Conservation (phyloP, 495 filamentous ascomycete genomes). For the Rhypophila decipiens region DNA sequence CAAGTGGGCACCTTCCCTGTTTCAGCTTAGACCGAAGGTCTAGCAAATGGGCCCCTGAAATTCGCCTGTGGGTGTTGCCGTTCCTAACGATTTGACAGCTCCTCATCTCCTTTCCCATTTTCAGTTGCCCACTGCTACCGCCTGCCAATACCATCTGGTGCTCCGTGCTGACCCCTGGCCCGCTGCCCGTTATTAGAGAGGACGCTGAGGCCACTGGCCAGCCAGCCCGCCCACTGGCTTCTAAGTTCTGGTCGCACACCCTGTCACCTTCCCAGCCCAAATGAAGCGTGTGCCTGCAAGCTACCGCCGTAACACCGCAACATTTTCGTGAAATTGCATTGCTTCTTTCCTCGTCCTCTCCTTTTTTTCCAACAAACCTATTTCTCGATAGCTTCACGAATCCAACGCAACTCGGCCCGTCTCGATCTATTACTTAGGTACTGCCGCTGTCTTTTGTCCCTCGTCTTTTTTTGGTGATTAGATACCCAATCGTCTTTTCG, state of each 20-base stretch:
- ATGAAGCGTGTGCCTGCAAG: constrained; percentile 4
- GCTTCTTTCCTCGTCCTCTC: constrained; percentile 29
- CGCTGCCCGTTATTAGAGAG: too few species aligned
- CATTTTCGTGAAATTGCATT: constrained; percentile 36
- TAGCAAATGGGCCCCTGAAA: constrained; percentile 22
- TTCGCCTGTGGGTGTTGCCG: constrained; percentile 13
- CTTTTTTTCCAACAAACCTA: constrained; percentile 17
- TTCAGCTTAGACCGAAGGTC: constrained; percentile 11
- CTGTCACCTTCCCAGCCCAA: constrained; percentile 1
- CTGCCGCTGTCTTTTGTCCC: constrained; percentile 2
- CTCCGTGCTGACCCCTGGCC: constrained; percentile 17
- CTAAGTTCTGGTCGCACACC: not conserved
- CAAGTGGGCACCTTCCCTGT: constrained; percentile 7
- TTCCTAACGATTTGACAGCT: constrained; percentile 13
- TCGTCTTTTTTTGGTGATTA: constrained; percentile 18
- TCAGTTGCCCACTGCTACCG: too few species aligned
- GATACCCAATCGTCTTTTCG: constrained; percentile 21
- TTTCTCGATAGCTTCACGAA: constrained; percentile 15
- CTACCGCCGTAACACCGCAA: constrained; percentile 26
- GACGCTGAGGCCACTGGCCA: not conserved
- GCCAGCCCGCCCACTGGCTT: not conserved
- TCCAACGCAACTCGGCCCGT: constrained; percentile 8
- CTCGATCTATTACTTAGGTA: too few species aligned
- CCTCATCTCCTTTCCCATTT: not conserved
- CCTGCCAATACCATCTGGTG: constrained; percentile 14